A percentile compares a stretch with the other conserved stretches of the same genome.
phyloP scores from a whole-genome alignment of 495 filamentous ascomycete genomes.

The Penicillium verhagenii region DNA sequence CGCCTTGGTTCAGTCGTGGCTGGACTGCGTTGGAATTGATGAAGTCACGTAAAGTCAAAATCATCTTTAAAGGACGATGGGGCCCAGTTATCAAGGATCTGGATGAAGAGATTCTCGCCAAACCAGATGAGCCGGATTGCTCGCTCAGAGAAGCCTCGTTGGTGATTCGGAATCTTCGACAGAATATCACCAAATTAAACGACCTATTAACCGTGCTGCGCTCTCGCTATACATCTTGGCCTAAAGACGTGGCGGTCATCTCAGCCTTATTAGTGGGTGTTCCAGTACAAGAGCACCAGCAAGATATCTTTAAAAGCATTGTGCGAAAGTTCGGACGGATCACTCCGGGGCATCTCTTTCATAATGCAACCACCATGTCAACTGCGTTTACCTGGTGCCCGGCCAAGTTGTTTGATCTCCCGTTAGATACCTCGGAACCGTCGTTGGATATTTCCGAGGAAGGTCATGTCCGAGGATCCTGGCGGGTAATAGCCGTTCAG shows the following conservation, averaged over 20 bases:
- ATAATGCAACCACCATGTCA: neutral
- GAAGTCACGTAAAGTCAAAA: slow-evolving; percentile 26
- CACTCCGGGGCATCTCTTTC: neutral
- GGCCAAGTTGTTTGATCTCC: neutral
- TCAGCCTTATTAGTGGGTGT: slow-evolving; percentile 17
- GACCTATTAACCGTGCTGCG: slow-evolving; percentile 17
- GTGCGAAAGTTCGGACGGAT: neutral
- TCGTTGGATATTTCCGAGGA: too few species aligned
- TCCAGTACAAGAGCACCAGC: neutral
- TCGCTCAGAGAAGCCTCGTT: slow-evolving; percentile 7
- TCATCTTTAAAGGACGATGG: slow-evolving; percentile 26
- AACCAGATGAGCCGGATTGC: neutral
- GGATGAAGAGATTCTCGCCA: slow-evolving; percentile 24
- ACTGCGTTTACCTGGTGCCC: neutral
- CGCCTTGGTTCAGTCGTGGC: slow-evolving; percentile 27
- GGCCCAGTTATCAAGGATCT: slow-evolving; percentile 29
- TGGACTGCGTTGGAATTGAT: slow-evolving; percentile 31
- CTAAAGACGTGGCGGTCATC: slow-evolving; percentile 20
- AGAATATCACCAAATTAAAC: slow-evolving; percentile 11
- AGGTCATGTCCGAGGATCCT: too few species aligned
- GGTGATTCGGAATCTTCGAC: slow-evolving; percentile 14
- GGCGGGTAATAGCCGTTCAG: too few species aligned
- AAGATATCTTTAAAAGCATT: neutral
- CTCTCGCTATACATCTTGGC: slow-evolving; percentile 27
- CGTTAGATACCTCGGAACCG: too few species aligned